phyloP scores from a whole-genome alignment of 352 stramenopile genomes.

The Peronospora destructor region DNA sequence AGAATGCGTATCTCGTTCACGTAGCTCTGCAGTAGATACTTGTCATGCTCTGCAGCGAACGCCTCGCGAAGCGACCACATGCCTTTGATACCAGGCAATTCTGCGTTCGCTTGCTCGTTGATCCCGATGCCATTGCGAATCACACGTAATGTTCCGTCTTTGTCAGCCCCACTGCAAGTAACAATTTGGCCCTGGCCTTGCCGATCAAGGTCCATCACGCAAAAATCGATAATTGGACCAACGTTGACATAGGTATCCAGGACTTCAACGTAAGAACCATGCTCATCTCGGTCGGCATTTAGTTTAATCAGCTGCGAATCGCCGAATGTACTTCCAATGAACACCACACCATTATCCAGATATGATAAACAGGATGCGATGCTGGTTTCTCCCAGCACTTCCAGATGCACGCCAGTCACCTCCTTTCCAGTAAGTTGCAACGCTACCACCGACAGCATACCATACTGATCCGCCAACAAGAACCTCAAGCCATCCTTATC shows the following conservation, averaged over 20 bases:
- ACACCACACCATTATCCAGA: conserved; percentile 92
- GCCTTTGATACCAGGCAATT: conserved; percentile 95
- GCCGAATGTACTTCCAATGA: conserved; percentile 91
- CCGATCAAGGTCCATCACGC: conserved; percentile 91
- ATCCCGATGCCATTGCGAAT: conserved; percentile 99
- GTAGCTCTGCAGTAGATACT: conserved; percentile 95
- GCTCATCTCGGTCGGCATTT: conserved; percentile 60
- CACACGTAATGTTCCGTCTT: conserved; percentile 94
- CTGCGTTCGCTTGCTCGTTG: conserved; percentile 91
- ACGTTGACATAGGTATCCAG: conserved; percentile 97
- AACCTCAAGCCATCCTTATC: conserved; percentile 87
- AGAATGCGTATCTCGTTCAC: conserved; percentile 94
- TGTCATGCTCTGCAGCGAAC: conserved; percentile 87
- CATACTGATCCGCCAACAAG: conserved; percentile 86
- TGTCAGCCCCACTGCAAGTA: conserved; percentile 93
- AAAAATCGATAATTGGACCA: conserved; percentile 98
- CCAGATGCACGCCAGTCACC: conserved; percentile 81
- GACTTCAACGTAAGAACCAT: conserved; percentile 88
- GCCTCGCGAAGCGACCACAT: conserved; percentile 92
- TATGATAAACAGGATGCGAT: conserved; percentile 89
- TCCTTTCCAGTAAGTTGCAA: conserved; percentile 71
- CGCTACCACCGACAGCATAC: conserved; percentile 83
- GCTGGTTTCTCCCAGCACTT: conserved; percentile 91
- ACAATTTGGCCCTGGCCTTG: conserved; percentile 94
- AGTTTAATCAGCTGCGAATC: conserved; percentile 96